phyloP scores from a whole-genome alignment of 805 yeast genomes.

The Spathaspora sp. region DNA sequence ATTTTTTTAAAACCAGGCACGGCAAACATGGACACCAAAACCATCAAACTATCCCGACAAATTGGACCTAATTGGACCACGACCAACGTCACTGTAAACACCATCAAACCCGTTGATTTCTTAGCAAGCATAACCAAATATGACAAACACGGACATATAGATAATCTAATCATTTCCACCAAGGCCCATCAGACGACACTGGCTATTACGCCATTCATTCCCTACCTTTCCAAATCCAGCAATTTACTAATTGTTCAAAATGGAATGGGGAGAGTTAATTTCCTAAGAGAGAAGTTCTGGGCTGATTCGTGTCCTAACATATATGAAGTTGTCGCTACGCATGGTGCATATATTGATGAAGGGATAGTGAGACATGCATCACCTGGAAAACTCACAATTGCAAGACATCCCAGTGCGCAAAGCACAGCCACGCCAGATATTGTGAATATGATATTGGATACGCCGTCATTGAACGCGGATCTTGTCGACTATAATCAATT shows the following conservation, averaged over 20 bases:
- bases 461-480: slow-evolving; percentile 22
- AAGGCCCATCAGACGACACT: slow-evolving; percentile 70
- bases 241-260: slow-evolving; percentile 74
- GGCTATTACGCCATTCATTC: slow-evolving; percentile 57
- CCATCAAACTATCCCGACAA: not conserved
- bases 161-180: slow-evolving; percentile 68
- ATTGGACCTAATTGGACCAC: not conserved
- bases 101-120: not conserved
- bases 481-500: slow-evolving; percentile 38
- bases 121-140: not conserved
- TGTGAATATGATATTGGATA: slow-evolving; percentile 18
- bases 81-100: not conserved
- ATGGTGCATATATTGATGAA: slow-evolving; percentile 64
- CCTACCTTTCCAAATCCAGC: slow-evolving; percentile 45
- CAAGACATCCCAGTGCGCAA: slow-evolving; percentile 47
- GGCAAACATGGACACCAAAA: not conserved
- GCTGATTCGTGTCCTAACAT: slow-evolving; percentile 48
- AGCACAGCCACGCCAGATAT: slow-evolving; percentile 12
- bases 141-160: slow-evolving; percentile 24
- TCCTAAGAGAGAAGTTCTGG: slow-evolving; percentile 53
- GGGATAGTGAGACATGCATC: slow-evolving; percentile 60
- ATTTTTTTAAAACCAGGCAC: slow-evolving; percentile 22
- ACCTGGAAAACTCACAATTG: slow-evolving; percentile 55
- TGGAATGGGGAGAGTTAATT: slow-evolving; percentile 72
- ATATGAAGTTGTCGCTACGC: slow-evolving; percentile 75